A percentile compares a stretch with the other conserved stretches of the same genome.
Conservation (phyloP, 768 basidiomycete species). For the Serpula lacrymans region DNA sequence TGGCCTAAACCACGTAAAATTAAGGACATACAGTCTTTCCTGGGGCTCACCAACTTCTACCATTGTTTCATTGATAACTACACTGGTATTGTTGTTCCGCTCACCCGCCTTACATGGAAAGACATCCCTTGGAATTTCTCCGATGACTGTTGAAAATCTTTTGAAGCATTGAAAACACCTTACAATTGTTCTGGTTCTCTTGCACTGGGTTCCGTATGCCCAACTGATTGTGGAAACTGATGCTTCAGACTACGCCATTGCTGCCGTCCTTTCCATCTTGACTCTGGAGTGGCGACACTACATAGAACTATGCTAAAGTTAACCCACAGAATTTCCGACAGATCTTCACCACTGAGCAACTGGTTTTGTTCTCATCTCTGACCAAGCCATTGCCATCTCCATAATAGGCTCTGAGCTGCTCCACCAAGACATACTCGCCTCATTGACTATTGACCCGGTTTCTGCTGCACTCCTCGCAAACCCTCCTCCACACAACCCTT, state of each 20-base stretch:
- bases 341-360: constrained; percentile 17
- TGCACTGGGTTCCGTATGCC: constrained; percentile 2
- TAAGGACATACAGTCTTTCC: constrained; percentile 29
- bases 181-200: background rate
- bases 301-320: constrained; percentile 15
- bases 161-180: constrained; percentile 11
- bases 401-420: constrained; percentile 18
- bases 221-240: no score
- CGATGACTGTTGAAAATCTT: constrained; percentile 8
- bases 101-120: constrained; percentile 27
- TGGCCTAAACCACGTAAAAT: constrained; percentile 30
- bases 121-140: constrained; percentile 12
- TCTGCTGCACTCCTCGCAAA: background rate
- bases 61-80: constrained; percentile 29
- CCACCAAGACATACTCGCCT: constrained; percentile 11
- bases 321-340: constrained; percentile 22
- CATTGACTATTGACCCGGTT: constrained; percentile 1
- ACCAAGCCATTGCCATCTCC: no score
- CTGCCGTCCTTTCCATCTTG: no score
- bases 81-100: constrained; percentile 26
- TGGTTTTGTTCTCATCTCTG: constrained; percentile 8
- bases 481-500: background rate
- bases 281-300: no score
- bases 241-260: no score
- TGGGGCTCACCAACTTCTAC: constrained; percentile 32